Evolutionary conservation across 345 rosid species (phyloP).

Genomic region (Fremontodendron californicum): DNA sequence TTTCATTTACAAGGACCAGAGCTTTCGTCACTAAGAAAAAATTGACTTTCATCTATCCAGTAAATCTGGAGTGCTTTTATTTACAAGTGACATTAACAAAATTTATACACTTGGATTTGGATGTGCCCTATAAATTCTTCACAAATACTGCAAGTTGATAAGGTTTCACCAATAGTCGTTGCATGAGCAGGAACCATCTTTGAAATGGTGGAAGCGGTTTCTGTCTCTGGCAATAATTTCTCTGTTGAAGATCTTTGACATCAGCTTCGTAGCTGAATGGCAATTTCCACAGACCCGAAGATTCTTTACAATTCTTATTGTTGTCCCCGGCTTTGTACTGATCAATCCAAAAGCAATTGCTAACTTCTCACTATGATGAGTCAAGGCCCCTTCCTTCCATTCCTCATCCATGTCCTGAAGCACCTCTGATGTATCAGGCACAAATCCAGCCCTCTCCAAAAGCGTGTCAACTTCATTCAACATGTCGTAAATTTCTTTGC

Average conservation of each 20-base stretch:
- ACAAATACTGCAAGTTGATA: background rate
- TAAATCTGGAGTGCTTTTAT: background rate
- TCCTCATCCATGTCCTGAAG: conserved; percentile 1
- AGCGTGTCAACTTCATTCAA: conserved; percentile 41
- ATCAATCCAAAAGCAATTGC: conserved; percentile 83
- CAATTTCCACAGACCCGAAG: conserved; percentile 74
- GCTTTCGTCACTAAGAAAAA: background rate
- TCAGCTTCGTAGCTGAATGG: conserved; percentile 48
- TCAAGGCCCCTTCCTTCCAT: conserved; percentile 16
- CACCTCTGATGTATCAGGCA: conserved; percentile 5
- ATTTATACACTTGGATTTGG: conserved; percentile 3
- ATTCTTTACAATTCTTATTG: conserved; percentile 74
- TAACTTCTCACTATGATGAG: conserved; percentile 73
- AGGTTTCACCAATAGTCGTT: conserved; percentile 60
- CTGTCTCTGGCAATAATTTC: conserved; percentile 9
- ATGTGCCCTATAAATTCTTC: background rate
- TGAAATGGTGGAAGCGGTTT: conserved; percentile 50
- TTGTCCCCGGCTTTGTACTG: conserved; percentile 68
- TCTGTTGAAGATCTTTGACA: background rate
- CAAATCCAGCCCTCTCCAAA: conserved; percentile 7
- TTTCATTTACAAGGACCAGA: conserved; percentile 6
- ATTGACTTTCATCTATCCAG: background rate
- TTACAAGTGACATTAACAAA: background rate
- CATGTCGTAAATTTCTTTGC: conserved; percentile 57
- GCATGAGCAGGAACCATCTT: conserved; percentile 76